Base-by-base conservation (phyloP, 2,329 filamentous ascomycete genomes). In the Aspergillaceae sp. region DNA sequence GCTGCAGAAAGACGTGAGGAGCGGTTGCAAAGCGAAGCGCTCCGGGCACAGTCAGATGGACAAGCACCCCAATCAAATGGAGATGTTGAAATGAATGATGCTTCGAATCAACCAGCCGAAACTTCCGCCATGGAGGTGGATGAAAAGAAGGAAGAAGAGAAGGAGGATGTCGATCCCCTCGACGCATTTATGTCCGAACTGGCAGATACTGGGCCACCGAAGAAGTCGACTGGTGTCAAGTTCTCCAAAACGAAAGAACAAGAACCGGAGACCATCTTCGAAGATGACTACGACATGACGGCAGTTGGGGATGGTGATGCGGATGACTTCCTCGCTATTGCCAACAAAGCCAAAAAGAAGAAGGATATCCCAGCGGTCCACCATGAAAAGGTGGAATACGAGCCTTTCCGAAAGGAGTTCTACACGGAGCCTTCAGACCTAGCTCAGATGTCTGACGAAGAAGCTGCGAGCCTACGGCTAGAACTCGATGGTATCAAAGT, bases 401-500 rank as follows among this genome's bases (percentile, higher is more conserved):
- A 90, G 56, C 79, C 85, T 3, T 89, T 98, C 63, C 80, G 91
- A 51, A 96, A 95, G 72, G 84, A 88, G 64, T 98, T 98, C 68
- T 98, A 95, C 76, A 83, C 86, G 7, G 90, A 97, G 63, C 90
- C 92, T 7, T 76, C 81, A 19, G 90, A 98, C 64, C 71, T 97
- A 51, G 78, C 82, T 42, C 79, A 86, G 40, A 83, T 97, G 78
- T 88, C 82, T 2, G 85, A 94, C 53, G 86, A 86, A 46, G 90
- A 97, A 56, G 79, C 94, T 46, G 79, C 82, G 38, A 86, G 86
- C 54, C 67, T 98, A 45, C 82, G 92, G 41, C 71, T 91, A 48
- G 89, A 97, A 64, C 75, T 98, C 29, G 92, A 97, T 63, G 91
- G 89, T 41, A 97, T 98, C 70, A 96, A 95, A 64, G 87, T 97